These are phyloP conservation scores for Lotmaria passim DNA, from an alignment of 208 protist genomes.

Conservation along the genomic window DNA sequence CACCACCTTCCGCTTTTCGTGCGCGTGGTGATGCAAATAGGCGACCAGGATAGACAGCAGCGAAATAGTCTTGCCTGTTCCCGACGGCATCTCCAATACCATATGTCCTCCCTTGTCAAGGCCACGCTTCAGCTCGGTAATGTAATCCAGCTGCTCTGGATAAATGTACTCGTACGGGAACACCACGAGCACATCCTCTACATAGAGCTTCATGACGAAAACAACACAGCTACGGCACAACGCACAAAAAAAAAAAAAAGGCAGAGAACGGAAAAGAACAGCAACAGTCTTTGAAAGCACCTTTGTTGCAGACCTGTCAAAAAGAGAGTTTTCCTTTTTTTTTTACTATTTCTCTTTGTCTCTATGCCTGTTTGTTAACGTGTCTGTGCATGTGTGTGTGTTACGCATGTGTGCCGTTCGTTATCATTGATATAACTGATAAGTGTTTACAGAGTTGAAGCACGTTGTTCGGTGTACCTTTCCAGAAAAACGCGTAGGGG, in stretches of 20 bases:
- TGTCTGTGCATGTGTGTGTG: no score
- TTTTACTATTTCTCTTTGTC: no score
- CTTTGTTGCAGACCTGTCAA: no score
- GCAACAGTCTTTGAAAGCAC: no score
- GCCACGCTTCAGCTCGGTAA: conserved; percentile 96
- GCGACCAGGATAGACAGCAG: conserved; percentile 97
- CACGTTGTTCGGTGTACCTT: no score
- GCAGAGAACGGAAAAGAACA: neutral
- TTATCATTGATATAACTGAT: no score
- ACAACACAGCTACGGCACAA: neutral
- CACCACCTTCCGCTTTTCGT: conserved; percentile 96
- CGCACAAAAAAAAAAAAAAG: conserved; percentile 13
- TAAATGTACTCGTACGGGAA: conserved; percentile 99
- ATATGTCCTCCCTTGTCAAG: conserved; percentile 95
- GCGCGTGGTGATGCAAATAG: conserved; percentile 92
- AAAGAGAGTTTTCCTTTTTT: no score
- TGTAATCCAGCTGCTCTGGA: conserved; percentile 99
- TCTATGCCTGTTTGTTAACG: no score
- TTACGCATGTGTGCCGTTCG: no score
- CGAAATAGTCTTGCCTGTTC: conserved; percentile 99
- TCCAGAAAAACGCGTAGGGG: no score
- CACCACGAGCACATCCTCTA: conserved; percentile 97
- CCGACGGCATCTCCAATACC: conserved; percentile 99
- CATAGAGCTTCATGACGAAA: conserved; percentile 91
- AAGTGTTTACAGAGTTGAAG: no score